A percentile compares a stretch with the other conserved stretches of the same genome.
phyloP scores from a whole-genome alignment of 148 eudicot genomes.

The Camellia japonica region DNA sequence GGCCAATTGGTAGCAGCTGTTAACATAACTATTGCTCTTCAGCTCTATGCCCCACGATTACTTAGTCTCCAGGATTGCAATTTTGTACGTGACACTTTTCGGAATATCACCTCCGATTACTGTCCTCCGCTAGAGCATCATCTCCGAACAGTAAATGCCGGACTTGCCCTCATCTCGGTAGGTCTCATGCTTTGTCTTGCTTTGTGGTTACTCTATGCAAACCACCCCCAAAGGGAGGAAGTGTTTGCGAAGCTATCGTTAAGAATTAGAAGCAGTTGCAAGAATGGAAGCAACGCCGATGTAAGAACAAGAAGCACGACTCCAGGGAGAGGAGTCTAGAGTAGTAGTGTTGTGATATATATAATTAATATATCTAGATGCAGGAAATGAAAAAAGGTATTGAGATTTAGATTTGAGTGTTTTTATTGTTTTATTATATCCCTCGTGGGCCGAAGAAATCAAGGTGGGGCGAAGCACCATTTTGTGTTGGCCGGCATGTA shows the following conservation, averaged over 20 bases:
- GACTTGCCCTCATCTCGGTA: slow-evolving; percentile 75
- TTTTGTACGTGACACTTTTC: slow-evolving; percentile 73
- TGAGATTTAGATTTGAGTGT: not conserved
- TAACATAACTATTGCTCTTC: slow-evolving; percentile 71
- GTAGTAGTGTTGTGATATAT: not conserved
- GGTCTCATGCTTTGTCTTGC: slow-evolving; percentile 90
- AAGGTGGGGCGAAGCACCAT: slow-evolving; percentile 57
- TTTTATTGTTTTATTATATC: not conserved
- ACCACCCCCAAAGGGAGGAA: slow-evolving; percentile 99
- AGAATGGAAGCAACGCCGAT: slow-evolving; percentile 19
- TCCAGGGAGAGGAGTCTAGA: slow-evolving; percentile 42
- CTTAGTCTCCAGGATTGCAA: slow-evolving; percentile 82
- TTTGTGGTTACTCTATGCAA: slow-evolving; percentile 78
- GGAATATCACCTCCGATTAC: slow-evolving; percentile 50
- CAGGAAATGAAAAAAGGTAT: not conserved
- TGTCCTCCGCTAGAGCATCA: slow-evolving; percentile 72
- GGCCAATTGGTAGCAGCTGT: slow-evolving; percentile 58
- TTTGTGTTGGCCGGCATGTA: slow-evolving; percentile 32
- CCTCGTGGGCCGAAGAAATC: slow-evolving; percentile 13
- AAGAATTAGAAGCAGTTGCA: slow-evolving; percentile 32
- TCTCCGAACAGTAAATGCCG: slow-evolving; percentile 60
- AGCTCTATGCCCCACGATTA: slow-evolving; percentile 75
- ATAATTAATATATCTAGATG: not conserved
- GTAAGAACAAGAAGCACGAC: slow-evolving; percentile 25
- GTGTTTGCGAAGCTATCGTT: slow-evolving; percentile 58